Evolutionary conservation across 495 filamentous ascomycete genomes (phyloP).

Genomic region (Aspergillus saccharolyticus): DNA sequence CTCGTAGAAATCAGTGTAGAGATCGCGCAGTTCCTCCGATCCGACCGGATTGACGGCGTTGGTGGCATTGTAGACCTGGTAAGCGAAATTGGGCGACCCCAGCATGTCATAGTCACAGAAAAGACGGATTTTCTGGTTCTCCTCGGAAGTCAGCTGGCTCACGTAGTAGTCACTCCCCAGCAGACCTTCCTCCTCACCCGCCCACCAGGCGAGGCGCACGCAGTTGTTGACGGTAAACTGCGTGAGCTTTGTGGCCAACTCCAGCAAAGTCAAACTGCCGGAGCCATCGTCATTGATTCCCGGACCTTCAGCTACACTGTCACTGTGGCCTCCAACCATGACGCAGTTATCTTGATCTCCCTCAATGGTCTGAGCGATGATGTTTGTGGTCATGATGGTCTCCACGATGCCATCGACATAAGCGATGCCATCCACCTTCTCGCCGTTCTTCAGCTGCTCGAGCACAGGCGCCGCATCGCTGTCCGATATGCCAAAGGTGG

Average conservation of each 20-base stretch:
- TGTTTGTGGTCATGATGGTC: conserved; percentile 50
- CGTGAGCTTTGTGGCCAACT: conserved; percentile 54
- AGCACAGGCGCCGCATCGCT: conserved; percentile 45
- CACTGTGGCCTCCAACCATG: conserved; percentile 59
- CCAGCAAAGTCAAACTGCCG: conserved; percentile 58
- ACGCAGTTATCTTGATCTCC: conserved; percentile 60
- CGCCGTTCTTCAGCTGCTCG: conserved; percentile 39
- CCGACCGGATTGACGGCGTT: conserved; percentile 57
- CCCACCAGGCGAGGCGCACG: conserved; percentile 66
- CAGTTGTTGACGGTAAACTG: conserved; percentile 57
- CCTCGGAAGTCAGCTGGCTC: conserved; percentile 39
- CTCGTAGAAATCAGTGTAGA: conserved; percentile 57
- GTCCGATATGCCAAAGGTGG: conserved; percentile 53
- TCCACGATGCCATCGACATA: conserved; percentile 49
- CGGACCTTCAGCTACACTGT: conserved; percentile 55
- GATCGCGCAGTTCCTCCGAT: conserved; percentile 55
- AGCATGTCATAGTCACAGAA: conserved; percentile 78
- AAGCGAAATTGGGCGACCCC: conserved; percentile 60
- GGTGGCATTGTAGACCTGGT: conserved; percentile 62
- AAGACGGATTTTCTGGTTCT: conserved; percentile 52
- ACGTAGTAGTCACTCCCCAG: conserved; percentile 59
- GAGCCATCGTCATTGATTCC: conserved; percentile 68
- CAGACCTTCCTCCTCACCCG: conserved; percentile 59
- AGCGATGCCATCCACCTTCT: conserved; percentile 46
- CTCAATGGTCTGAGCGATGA: conserved; percentile 56